These are phyloP conservation scores for Castanopsis chinensis DNA, from an alignment of 306 rosid species.

Conservation along the genomic window DNA sequence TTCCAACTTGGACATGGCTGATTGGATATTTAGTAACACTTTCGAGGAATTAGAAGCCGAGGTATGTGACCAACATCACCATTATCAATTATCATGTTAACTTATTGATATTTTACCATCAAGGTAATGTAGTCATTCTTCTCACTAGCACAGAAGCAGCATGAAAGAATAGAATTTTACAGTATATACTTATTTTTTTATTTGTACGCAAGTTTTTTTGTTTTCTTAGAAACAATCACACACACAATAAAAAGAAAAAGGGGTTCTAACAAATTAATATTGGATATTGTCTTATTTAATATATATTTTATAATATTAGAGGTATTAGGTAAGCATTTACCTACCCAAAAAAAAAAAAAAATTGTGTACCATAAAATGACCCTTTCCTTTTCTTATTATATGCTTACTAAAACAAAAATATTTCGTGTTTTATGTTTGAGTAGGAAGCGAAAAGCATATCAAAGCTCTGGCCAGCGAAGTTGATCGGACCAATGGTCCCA, in stretches of 20 bases:
- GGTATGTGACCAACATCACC: slow-evolving; percentile 22
- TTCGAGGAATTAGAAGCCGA: slow-evolving; percentile 47
- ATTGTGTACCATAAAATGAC: too few relatives aligned
- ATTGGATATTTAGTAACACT: slow-evolving; percentile 55
- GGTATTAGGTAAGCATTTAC: too few relatives aligned
- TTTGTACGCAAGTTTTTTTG: too few relatives aligned
- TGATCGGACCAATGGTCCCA: slow-evolving; percentile 57
- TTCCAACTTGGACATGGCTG: slow-evolving; percentile 44
- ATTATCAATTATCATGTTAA: background rate
- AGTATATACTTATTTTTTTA: too few relatives aligned
- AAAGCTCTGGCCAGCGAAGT: slow-evolving; percentile 36
- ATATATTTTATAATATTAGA: too few relatives aligned
- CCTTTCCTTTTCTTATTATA: too few relatives aligned
- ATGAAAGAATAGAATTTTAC: background rate
- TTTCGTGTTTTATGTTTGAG: background rate
- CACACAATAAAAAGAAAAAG: too few relatives aligned
- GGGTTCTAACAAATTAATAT: too few relatives aligned
- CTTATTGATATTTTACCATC: background rate
- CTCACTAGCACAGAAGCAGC: background rate
- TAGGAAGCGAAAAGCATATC: slow-evolving; percentile 30
- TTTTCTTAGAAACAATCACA: too few relatives aligned
- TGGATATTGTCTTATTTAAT: too few relatives aligned
- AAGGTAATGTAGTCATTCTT: background rate
- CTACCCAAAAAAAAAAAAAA: too few relatives aligned
- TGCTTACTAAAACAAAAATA: too few relatives aligned